Percentiles rank a stretch among this genome's conserved stretches.
phyloP scores from a whole-genome alignment of 2,329 filamentous ascomycete species.

The Didymellaceae sp. region DNA sequence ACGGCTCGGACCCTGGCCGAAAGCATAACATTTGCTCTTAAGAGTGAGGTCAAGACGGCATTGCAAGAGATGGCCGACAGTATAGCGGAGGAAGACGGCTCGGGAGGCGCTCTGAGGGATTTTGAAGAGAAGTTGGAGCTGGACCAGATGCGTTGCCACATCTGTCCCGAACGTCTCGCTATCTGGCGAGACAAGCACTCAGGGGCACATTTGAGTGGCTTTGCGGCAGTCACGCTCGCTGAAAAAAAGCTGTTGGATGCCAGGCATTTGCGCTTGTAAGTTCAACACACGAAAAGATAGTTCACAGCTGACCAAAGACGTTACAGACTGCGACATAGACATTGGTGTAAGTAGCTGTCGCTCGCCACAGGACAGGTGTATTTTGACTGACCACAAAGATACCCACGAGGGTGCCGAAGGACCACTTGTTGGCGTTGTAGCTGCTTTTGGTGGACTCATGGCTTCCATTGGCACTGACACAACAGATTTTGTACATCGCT shows the following conservation, averaged over 20 bases:
- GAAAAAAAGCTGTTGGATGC: slow-evolving; percentile 15
- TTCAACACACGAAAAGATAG: not conserved
- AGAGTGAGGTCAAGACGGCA: slow-evolving; percentile 39
- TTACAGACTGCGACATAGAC: slow-evolving; percentile 23
- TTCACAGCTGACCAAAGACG: not conserved
- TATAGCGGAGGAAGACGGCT: slow-evolving; percentile 27
- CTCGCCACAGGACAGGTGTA: no score
- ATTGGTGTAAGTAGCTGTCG: slow-evolving; percentile 29
- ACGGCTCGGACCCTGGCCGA: slow-evolving; percentile 53
- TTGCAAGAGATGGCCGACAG: slow-evolving; percentile 26
- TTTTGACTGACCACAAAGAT: slow-evolving; percentile 17
- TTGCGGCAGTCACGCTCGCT: slow-evolving; percentile 19
- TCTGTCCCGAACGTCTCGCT: slow-evolving; percentile 27
- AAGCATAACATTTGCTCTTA: slow-evolving; percentile 56
- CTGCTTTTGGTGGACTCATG: slow-evolving; percentile 21
- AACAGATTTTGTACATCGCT: slow-evolving; percentile 16
- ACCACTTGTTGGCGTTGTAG: slow-evolving; percentile 17
- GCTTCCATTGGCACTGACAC: slow-evolving; percentile 20
- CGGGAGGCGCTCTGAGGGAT: slow-evolving; percentile 16
- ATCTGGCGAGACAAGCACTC: slow-evolving; percentile 29
- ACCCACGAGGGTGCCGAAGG: slow-evolving; percentile 29
- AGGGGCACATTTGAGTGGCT: slow-evolving; percentile 26
- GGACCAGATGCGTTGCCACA: slow-evolving; percentile 27
- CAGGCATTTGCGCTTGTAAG: slow-evolving; percentile 23
- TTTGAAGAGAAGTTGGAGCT: slow-evolving; percentile 21